A percentile compares a stretch with the other conserved stretches of the same genome.
Evolutionary conservation across 202 grass and related monocot species (phyloP).

Genomic region (Zizania palustris): DNA sequence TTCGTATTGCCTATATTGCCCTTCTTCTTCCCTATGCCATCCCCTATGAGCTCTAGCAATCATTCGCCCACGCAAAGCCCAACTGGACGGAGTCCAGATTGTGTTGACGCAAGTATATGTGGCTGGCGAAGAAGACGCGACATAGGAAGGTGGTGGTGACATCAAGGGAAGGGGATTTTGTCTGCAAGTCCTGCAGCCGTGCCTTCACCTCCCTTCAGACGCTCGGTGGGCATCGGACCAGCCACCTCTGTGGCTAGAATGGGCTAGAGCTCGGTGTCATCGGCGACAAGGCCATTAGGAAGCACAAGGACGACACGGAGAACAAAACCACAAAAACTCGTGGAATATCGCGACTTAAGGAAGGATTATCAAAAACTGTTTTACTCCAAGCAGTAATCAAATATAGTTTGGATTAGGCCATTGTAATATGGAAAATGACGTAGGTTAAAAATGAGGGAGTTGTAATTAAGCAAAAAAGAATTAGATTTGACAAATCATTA

Average conservation of each 20-base stretch:
- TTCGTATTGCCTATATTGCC: too few species aligned
- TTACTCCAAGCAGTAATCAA: neutral
- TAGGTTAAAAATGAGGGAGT: neutral
- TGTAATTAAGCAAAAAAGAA: neutral
- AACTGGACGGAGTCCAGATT: too few species aligned
- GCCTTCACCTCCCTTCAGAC: constrained; percentile 71
- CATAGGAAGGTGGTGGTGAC: constrained; percentile 12
- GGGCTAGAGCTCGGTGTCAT: constrained; percentile 46
- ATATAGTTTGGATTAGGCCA: too few species aligned
- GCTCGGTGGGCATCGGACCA: constrained; percentile 72
- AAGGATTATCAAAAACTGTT: too few species aligned
- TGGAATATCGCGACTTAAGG: too few species aligned
- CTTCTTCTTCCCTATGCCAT: too few species aligned
- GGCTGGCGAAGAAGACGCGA: constrained; percentile 7
- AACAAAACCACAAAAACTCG: constrained; percentile 6
- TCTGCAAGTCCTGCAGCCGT: constrained; percentile 65
- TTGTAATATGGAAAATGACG: too few species aligned
- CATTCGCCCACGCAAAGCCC: too few species aligned
- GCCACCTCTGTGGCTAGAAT: constrained; percentile 53
- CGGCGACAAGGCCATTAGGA: constrained; percentile 33
- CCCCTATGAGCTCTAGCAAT: too few species aligned
- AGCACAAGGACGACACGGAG: constrained; percentile 25
- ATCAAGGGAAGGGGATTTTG: constrained; percentile 54
- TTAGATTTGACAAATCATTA: neutral
- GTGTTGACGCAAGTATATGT: too few species aligned